Conservation (phyloP, 257 asterid species). For the Thymus mandschuricus region DNA sequence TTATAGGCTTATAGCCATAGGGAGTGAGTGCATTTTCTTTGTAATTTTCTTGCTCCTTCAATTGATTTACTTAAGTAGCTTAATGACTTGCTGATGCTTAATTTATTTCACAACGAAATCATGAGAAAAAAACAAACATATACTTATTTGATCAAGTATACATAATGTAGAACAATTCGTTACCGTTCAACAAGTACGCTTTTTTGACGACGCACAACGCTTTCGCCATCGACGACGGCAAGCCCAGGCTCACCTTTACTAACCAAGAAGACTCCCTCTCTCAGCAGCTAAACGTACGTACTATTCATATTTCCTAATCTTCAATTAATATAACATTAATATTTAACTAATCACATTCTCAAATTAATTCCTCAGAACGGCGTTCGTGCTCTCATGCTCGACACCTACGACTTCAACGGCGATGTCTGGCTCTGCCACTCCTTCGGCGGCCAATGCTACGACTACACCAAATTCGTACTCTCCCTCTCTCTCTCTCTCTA, state of each 20-base stretch:
- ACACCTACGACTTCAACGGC: conserved; percentile 72
- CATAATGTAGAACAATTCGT: conserved; percentile 66
- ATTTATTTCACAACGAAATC: too few relatives aligned
- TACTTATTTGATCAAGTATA: too few relatives aligned
- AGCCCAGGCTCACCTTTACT: conserved; percentile 55
- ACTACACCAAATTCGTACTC: conserved; percentile 71
- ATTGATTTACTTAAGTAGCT: too few relatives aligned
- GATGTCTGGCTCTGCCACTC: conserved; percentile 93
- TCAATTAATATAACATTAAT: neutral
- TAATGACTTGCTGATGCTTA: too few relatives aligned
- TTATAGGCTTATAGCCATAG: too few relatives aligned
- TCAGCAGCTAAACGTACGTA: conserved; percentile 70
- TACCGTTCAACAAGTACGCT: conserved; percentile 83
- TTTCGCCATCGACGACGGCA: conserved; percentile 66
- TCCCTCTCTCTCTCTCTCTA: neutral
- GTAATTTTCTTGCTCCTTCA: too few relatives aligned
- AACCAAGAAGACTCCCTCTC: conserved; percentile 82
- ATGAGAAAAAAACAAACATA: too few relatives aligned
- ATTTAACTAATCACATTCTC: neutral
- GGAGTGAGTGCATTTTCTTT: too few relatives aligned
- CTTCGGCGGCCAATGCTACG: conserved; percentile 73
- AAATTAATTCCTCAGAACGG: conserved; percentile 52
- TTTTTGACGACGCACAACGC: conserved; percentile 88
- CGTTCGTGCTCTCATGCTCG: conserved; percentile 89
- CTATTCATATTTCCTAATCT: neutral